Base-by-base conservation (phyloP, 2,329 filamentous ascomycete genomes). In the Diaporthe vexans region DNA sequence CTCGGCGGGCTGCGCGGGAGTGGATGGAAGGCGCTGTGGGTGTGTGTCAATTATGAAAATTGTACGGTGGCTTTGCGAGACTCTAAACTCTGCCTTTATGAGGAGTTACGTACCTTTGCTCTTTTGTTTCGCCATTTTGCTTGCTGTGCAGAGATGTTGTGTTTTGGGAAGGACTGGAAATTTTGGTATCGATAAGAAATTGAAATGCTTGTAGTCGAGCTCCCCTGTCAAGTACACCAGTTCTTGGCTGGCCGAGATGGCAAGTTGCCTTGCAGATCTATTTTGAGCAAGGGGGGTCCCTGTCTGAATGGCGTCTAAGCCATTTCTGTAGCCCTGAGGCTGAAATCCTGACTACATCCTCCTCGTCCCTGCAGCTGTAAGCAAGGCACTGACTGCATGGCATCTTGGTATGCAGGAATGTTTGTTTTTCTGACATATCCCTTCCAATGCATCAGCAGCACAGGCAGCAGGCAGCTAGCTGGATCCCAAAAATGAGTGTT, bases 1-100 rank as follows among this genome's bases (percentile, higher is more conserved):
- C 93, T 77, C 94, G 91, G 80, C 93, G 90, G 54, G 93, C 93
- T 74, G 93, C 93, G 77, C 94, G 92, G 71, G 94, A 95, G 85
- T 92, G 93, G 74, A 91, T 83, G 6, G 93, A 94, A 52, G 87
- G 86, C 72, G 85, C 91, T 94, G 80, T 29, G 21, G n/a, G 33
- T 21, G 10, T 9, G 29, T 24, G n/a, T 68, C 10, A 68, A 33
- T 40, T 5, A 8, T 26, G 48, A 26, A n/a, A 68, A 54, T 6
- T 19, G 3, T 8, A n/a, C n/a, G 24, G 17, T 6, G 48, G 40
- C n/a, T 21, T 40, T 5, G 15, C 9, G 5, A 19, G 29, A 40
- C 4, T 0, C 8, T 35, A 26, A 10, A 0, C 26, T 35, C 29
- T 4, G 33, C 9, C 33, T 26, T 3, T 8, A 2, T 6, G 11